Evolutionary conservation across 2,329 filamentous ascomycete genomes (phyloP), one percentile per base, ranked within the genome.

Genomic region (Macrophomina pseudophaseolina): DNA sequence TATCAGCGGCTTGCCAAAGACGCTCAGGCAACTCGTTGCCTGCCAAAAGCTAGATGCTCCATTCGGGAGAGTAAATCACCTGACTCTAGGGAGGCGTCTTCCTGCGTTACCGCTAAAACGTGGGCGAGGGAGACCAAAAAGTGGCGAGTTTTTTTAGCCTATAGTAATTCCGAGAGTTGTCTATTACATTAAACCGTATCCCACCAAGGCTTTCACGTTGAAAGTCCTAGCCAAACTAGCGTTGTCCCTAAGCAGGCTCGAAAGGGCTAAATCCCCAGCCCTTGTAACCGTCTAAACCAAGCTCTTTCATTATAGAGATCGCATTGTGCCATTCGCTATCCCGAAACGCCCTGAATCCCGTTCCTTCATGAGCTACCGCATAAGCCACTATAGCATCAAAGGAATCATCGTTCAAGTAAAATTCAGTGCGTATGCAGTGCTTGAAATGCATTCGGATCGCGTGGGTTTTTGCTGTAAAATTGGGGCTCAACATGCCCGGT

Each of bases 1-100:
- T 12, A 68, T 71, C 33, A 71, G 70, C 56, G 70, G 70, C 12
- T 44, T 71, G 6, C 66, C 69, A 35, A 58, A 67, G 42, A 64
- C 65, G 12, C 60, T 67, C 11, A 32, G 44, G 30, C 59, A 68
- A 8, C 30, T 71, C 44, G 40, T 70, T n/a, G 16, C 33, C 4
- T 52, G 38, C 40, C 70, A 71, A 51, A 42, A 40, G 18, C 49
- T 70, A 30, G 6, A 68, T 40, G 64, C 66, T 42, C 70, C 69
- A 6, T 71, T 71, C 48, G 70, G 70, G 51, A 59, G 42, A 40
- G 18, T 48, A 28, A 64, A 70, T 44, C 64, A 68, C 48, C 32
- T 16, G n/a, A 33, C 11, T 38, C 28, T 42, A 12, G 66, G 67
- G 40, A 69, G 68, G 40, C 23, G 59, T 42, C 46, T 69, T 14